Conservation (phyloP, 164 flowering plant species). For the Saururus chinensis region DNA sequence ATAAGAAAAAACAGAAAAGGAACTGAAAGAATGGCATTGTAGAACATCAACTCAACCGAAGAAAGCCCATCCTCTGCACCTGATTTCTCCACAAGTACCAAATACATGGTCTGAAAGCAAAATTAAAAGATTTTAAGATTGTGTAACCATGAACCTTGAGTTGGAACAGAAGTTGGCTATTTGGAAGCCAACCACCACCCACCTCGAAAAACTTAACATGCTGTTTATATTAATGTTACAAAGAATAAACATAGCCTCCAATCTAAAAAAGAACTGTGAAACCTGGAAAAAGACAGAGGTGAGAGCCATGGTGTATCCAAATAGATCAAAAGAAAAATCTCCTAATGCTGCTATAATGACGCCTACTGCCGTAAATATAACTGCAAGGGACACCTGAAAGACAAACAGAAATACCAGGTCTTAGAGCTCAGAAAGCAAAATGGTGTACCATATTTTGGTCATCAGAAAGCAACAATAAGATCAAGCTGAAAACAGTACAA, state of each 20-base stretch:
- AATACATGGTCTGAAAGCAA: conserved; percentile 84
- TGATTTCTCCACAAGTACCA: conserved; percentile 89
- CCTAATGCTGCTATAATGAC: conserved; percentile 90
- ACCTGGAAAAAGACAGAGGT: conserved; percentile 98
- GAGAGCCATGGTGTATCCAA: conserved; percentile 92
- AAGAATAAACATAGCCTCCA: neutral
- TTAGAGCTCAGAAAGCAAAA: neutral
- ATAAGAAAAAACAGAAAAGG: conserved; percentile 73
- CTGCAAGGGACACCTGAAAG: conserved; percentile 76
- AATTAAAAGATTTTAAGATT: neutral
- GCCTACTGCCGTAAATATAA: conserved; percentile 67
- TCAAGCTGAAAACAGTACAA: no score
- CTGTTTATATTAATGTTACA: neutral
- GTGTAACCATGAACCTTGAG: neutral
- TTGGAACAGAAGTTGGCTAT: no score
- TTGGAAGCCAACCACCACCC: neutral
- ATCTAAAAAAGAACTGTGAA: neutral
- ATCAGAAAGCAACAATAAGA: neutral
- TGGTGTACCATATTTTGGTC: neutral
- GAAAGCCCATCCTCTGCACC: conserved; percentile 99
- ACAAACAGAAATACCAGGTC: conserved; percentile 8
- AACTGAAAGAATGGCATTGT: conserved; percentile 74
- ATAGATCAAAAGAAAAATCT: conserved; percentile 89
- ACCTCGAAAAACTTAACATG: neutral
- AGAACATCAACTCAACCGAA: conserved; percentile 89